A percentile compares a stretch with the other conserved stretches of the same genome.
phyloP scores from a whole-genome alignment of 78 protist genomes.

The Emiliania huxleyi region DNA sequence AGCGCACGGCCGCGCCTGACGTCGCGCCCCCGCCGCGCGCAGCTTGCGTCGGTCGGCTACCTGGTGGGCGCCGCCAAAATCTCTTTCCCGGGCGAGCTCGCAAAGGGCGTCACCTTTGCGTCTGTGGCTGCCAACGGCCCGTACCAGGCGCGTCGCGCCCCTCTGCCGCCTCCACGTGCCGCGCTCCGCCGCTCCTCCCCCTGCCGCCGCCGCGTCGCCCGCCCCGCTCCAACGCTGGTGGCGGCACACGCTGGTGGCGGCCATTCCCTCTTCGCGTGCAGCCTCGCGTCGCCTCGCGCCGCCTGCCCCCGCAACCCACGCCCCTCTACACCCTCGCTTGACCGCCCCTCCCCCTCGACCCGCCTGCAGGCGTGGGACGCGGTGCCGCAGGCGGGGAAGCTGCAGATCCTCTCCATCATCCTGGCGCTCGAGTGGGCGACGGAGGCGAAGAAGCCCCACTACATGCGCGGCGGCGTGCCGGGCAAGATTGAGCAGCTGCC shows the following conservation, averaged over 20 bases:
- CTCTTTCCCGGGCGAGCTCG: background rate
- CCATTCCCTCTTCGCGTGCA: too few species aligned
- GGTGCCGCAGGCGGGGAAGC: background rate
- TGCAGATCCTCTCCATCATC: background rate
- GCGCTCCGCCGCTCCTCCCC: too few species aligned
- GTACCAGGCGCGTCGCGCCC: too few species aligned
- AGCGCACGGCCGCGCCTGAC: too few species aligned
- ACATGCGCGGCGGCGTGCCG: constrained; percentile 6
- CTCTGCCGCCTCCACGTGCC: too few species aligned
- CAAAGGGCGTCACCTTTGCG: background rate
- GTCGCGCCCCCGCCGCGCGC: background rate
- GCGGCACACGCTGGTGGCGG: too few species aligned
- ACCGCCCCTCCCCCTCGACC: too few species aligned
- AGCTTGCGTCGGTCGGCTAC: background rate
- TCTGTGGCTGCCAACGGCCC: background rate
- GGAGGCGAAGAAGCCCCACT: background rate
- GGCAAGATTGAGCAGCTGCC: background rate
- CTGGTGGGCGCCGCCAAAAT: background rate
- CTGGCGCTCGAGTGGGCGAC: background rate
- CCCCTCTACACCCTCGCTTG: too few species aligned
- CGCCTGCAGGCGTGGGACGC: background rate
- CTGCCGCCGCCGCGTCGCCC: too few species aligned
- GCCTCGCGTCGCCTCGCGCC: too few species aligned
- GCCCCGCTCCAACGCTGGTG: too few species aligned
- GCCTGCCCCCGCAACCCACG: too few species aligned